These are phyloP conservation scores for Ophioceras dolichostomum DNA, from an alignment of 2,329 filamentous ascomycete genomes.

Conservation along the genomic window DNA sequence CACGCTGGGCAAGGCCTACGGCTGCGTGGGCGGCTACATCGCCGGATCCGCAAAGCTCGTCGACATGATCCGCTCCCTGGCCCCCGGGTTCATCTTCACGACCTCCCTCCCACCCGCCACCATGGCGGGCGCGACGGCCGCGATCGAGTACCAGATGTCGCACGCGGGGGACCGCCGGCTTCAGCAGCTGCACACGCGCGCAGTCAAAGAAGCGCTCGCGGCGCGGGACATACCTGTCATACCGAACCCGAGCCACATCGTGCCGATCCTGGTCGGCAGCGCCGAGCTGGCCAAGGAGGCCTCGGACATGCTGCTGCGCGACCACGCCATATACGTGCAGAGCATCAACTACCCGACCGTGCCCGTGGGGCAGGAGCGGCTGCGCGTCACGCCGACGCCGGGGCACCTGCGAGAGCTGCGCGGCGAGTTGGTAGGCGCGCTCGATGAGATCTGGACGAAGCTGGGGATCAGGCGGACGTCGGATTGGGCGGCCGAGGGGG, in stretches of 20 bases:
- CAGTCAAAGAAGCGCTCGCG: slow-evolving; percentile 75
- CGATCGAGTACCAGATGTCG: slow-evolving; percentile 86
- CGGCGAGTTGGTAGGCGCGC: slow-evolving; percentile 69
- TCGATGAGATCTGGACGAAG: slow-evolving; percentile 81
- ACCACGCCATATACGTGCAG: slow-evolving; percentile 93
- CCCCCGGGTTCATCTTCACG: slow-evolving; percentile 4
- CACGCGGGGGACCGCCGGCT: slow-evolving; percentile 79
- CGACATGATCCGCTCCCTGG: slow-evolving; percentile 36
- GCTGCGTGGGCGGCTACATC: slow-evolving; percentile 95
- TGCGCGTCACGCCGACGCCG: slow-evolving; percentile 91
- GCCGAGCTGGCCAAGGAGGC: slow-evolving; percentile 86
- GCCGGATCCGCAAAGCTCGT: slow-evolving; percentile 78
- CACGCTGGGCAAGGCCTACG: slow-evolving; percentile 94
- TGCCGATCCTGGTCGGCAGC: slow-evolving; percentile 87
- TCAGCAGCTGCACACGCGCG: slow-evolving; percentile 92
- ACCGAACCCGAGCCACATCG: slow-evolving; percentile 92
- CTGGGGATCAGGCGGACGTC: slow-evolving; percentile 86
- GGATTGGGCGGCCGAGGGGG: slow-evolving; percentile 82
- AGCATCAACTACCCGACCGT: slow-evolving; percentile 99
- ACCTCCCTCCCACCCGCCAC: slow-evolving; percentile 68
- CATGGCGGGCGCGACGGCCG: slow-evolving; percentile 85
- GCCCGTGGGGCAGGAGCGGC: slow-evolving; percentile 90
- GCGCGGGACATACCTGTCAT: slow-evolving; percentile 87
- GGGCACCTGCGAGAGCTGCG: slow-evolving; percentile 79
- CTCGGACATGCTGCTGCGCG: slow-evolving; percentile 79